phyloP scores from a whole-genome alignment of 306 rosid species.

The Phaseolus lunatus region DNA sequence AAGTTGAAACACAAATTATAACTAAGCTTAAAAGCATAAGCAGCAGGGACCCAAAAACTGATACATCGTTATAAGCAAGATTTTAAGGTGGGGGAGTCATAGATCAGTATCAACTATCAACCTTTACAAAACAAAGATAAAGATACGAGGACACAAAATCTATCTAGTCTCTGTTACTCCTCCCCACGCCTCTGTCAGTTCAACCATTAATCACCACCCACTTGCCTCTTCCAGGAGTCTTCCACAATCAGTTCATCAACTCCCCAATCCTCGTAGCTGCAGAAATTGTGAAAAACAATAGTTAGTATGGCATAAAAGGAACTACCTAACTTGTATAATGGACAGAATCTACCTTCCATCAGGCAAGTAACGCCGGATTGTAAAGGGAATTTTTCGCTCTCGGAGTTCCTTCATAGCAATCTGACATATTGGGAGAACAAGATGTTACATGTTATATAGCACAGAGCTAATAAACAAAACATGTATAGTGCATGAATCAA shows the following conservation, averaged over 20 bases:
- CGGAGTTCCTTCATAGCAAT: conserved; percentile 99
- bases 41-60: neutral
- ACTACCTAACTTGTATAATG: neutral
- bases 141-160: neutral
- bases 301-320: conserved; percentile 32
- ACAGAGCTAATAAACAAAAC: conserved; percentile 21
- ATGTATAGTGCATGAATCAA: neutral
- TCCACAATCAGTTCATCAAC: conserved; percentile 95
- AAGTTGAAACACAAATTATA: too few species aligned
- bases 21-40: neutral
- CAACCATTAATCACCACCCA: conserved; percentile 77
- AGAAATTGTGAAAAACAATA: conserved; percentile 24
- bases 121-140: conserved; percentile 20
- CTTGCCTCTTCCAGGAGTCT: conserved; percentile 99
- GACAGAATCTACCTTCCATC: conserved; percentile 80
- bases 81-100: neutral
- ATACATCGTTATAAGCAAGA: neutral
- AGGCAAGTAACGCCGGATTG: conserved; percentile 95
- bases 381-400: conserved; percentile 91
- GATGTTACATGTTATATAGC: conserved; percentile 23
- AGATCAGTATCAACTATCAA: conserved; percentile 12
- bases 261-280: conserved; percentile 97
- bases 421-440: conserved; percentile 44
- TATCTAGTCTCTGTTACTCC: conserved; percentile 5
- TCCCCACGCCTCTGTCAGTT: conserved; percentile 13